These are phyloP conservation scores for Bauhinia variegata DNA, from an alignment of 306 rosid species.

Conservation along the genomic window DNA sequence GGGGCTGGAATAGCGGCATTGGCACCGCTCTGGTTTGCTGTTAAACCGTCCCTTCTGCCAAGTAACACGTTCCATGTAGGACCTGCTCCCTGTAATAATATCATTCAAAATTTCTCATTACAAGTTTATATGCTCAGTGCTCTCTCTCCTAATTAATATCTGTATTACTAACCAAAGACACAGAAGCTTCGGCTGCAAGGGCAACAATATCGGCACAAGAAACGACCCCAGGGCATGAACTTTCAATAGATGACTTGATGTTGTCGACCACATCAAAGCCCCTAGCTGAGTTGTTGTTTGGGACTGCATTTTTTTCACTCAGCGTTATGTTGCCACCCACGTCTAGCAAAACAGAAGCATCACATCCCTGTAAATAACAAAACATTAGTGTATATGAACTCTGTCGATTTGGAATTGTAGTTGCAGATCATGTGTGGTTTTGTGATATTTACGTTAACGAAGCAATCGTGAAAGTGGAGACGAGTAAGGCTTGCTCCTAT, in stretches of 20 bases:
- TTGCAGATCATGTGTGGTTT: not conserved
- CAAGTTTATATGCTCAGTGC: no score
- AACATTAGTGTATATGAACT: no score
- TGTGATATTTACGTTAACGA: constrained; percentile 54
- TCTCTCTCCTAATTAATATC: no score
- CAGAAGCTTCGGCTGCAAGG: constrained; percentile 67
- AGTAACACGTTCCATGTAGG: constrained; percentile 67
- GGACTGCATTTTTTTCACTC: constrained; percentile 72
- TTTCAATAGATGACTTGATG: constrained; percentile 69
- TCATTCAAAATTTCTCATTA: no score
- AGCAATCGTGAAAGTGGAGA: constrained; percentile 75
- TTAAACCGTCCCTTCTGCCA: constrained; percentile 72
- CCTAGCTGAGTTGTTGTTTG: constrained; percentile 49
- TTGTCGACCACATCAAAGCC: constrained; percentile 62
- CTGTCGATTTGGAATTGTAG: no score
- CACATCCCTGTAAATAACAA: constrained; percentile 60
- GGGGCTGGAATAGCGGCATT: constrained; percentile 61
- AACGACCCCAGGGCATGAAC: constrained; percentile 60
- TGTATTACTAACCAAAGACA: constrained; percentile 48
- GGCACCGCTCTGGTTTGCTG: constrained; percentile 70
- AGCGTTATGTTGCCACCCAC: constrained; percentile 52
- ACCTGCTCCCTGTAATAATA: constrained; percentile 66
- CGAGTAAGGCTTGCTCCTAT: constrained; percentile 67
- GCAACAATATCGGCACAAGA: constrained; percentile 83
- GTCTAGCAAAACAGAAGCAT: constrained; percentile 68